These are phyloP conservation scores for Botrytis porri DNA, from an alignment of 2,329 filamentous ascomycete genomes.

Conservation along the genomic window DNA sequence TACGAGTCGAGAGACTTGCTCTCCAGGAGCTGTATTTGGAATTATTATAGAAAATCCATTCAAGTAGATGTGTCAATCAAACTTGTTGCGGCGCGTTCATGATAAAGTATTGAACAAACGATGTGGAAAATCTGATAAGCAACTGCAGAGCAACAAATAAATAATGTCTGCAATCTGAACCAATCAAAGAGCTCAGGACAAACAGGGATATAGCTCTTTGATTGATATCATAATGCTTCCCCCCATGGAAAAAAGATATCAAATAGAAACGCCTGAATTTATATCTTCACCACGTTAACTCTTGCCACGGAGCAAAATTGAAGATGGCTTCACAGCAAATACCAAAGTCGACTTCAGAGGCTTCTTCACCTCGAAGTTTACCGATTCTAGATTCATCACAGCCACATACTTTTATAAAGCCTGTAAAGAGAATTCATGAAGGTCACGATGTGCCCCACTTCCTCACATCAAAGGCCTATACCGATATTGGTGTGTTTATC, in stretches of 20 bases:
- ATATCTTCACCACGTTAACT: not conserved
- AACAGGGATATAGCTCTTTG: slow-evolving; percentile 5
- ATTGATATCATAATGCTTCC: slow-evolving; percentile 1
- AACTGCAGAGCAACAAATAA: not conserved
- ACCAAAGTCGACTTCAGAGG: not conserved
- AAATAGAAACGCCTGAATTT: not conserved
- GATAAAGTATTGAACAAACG: not conserved
- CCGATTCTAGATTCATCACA: slow-evolving; percentile 45
- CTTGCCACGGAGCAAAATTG: not conserved
- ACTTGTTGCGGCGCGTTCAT: not conserved
- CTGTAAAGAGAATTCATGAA: slow-evolving; percentile 80
- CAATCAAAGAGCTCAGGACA: not conserved
- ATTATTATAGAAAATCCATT: no score
- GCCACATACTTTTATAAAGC: slow-evolving; percentile 60
- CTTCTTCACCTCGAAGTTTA: slow-evolving; percentile 19
- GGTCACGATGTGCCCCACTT: slow-evolving; percentile 78
- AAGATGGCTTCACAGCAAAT: slow-evolving; percentile 6
- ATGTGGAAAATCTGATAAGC: slow-evolving; percentile 4
- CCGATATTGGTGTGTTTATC: slow-evolving; percentile 81
- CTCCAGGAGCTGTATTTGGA: not conserved
- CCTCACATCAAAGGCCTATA: slow-evolving; percentile 76
- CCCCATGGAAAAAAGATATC: not conserved
- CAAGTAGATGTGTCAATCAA: not conserved
- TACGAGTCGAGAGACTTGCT: not conserved
- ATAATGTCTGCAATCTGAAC: not conserved